Evolutionary conservation across 2,329 filamentous ascomycete species (phyloP).

Genomic region (Fusarium transvaalense): DNA sequence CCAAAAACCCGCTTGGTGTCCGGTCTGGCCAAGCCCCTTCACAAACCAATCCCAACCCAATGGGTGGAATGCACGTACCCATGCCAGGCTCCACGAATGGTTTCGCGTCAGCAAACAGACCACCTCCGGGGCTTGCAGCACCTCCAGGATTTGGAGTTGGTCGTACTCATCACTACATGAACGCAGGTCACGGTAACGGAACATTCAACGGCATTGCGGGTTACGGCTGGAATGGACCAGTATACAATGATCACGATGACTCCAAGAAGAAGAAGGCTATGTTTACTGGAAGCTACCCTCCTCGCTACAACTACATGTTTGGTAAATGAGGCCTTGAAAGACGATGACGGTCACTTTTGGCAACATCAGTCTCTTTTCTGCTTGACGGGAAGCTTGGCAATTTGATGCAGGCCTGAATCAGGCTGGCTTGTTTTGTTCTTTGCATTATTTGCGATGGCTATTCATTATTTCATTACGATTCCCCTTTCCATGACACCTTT

Average conservation of each 20-base stretch:
- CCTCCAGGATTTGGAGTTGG: conserved; percentile 75
- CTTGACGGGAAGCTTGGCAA: not conserved
- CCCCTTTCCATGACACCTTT: conserved; percentile 20
- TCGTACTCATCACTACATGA: conserved; percentile 46
- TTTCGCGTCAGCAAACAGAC: conserved; percentile 78
- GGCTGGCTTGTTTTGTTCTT: conserved; percentile 1
- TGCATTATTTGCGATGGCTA: not conserved
- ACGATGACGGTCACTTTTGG: not conserved
- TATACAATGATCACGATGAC: conserved; percentile 36
- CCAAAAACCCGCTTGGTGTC: conserved; percentile 95
- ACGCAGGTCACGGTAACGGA: conserved; percentile 27
- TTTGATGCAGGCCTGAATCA: not conserved
- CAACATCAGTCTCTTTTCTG: not conserved
- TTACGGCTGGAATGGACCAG: conserved; percentile 45
- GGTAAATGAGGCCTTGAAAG: conserved; percentile 1
- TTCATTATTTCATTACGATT: conserved; percentile 29
- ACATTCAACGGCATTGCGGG: conserved; percentile 37
- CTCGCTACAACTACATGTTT: conserved; percentile 7
- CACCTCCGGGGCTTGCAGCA: conserved; percentile 82
- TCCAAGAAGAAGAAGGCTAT: conserved; percentile 33
- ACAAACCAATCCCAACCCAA: conserved; percentile 54
- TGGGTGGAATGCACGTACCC: conserved; percentile 71
- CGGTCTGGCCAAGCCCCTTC: conserved; percentile 77
- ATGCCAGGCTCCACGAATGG: conserved; percentile 65
- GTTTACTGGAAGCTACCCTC: conserved; percentile 42